Conservation (phyloP, 2,329 filamentous ascomycete genomes). For the Fusarium staphyleae region DNA sequence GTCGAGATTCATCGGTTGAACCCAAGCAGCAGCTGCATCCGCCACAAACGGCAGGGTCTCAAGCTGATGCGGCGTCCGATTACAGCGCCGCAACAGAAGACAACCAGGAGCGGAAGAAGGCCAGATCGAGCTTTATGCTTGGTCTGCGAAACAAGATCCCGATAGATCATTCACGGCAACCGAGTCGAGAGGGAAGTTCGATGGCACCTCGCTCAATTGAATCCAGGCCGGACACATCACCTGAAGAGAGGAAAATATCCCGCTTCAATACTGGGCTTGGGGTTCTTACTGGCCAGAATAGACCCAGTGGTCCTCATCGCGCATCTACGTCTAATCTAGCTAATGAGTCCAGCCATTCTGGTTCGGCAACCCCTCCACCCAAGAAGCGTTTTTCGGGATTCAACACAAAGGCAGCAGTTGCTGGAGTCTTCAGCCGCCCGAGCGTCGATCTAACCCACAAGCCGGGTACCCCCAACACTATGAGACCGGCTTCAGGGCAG, state of each 20-base stretch:
- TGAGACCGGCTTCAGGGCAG: slow-evolving; percentile 27
- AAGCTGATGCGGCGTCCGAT: slow-evolving; percentile 51
- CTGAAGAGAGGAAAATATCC: slow-evolving; percentile 49
- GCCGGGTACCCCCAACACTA: slow-evolving; percentile 29
- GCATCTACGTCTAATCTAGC: slow-evolving; percentile 36
- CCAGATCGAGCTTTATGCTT: slow-evolving; percentile 51
- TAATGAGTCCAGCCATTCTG: slow-evolving; percentile 26
- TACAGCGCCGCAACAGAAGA: slow-evolving; percentile 53
- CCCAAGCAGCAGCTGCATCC: slow-evolving; percentile 17
- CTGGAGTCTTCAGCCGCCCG: slow-evolving; percentile 41
- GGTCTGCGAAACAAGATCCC: slow-evolving; percentile 25
- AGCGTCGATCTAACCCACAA: slow-evolving; percentile 23
- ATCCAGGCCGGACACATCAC: slow-evolving; percentile 29
- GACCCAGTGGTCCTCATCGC: slow-evolving; percentile 26
- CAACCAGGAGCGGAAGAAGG: slow-evolving; percentile 45
- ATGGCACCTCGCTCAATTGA: slow-evolving; percentile 29
- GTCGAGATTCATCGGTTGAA: slow-evolving; percentile 41
- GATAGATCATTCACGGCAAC: slow-evolving; percentile 20
- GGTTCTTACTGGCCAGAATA: slow-evolving; percentile 23
- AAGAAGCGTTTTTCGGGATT: slow-evolving; percentile 58
- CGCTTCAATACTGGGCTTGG: slow-evolving; percentile 47
- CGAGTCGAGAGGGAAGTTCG: slow-evolving; percentile 23
- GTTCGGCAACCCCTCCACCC: slow-evolving; percentile 17
- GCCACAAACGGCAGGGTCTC: not conserved
- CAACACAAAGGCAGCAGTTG: slow-evolving; percentile 43